phyloP scores from a whole-genome alignment of 805 yeast genomes.

The Yarrowia porcina region DNA sequence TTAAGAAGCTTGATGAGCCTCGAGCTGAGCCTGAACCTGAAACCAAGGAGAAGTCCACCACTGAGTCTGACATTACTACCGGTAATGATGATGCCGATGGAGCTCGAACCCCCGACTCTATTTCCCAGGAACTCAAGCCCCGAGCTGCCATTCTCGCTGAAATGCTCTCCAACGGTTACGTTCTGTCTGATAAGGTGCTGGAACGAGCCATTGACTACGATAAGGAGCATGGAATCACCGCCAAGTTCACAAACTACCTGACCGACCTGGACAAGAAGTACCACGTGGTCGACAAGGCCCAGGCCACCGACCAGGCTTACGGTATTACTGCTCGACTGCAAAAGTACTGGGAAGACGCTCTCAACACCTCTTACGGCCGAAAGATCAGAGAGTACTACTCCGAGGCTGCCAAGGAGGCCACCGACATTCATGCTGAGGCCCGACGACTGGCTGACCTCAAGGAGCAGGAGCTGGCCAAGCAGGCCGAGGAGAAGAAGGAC shows the following conservation, averaged over 20 bases:
- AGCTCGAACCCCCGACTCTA: conserved; percentile 44
- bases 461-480: conserved; percentile 28
- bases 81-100: conserved; percentile 30
- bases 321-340: conserved; percentile 43
- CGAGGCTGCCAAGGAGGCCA: conserved; percentile 52
- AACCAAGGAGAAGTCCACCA: conserved; percentile 28
- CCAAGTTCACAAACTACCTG: conserved; percentile 56
- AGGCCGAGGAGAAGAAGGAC: not conserved
- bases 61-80: conserved; percentile 20
- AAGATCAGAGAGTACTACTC: conserved; percentile 61
- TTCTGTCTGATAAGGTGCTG: conserved; percentile 58
- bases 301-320: conserved; percentile 44
- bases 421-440: conserved; percentile 72
- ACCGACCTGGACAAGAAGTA: conserved; percentile 56
- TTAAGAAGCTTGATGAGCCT: conserved; percentile 19
- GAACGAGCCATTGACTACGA: conserved; percentile 62
- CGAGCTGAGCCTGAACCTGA: conserved; percentile 26
- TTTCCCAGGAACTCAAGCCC: conserved; percentile 74
- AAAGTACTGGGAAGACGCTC: conserved; percentile 40
- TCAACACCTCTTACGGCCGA: conserved; percentile 47
- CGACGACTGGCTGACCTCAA: conserved; percentile 62
- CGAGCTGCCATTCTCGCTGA: conserved; percentile 73
- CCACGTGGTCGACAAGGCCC: conserved; percentile 55
- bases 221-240: conserved; percentile 57
- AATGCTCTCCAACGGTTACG: conserved; percentile 69